Percentiles rank a stretch among this genome's conserved stretches.
These are phyloP conservation scores for Cokeromyces recurvatus DNA, from an alignment of 371 early-diverging fungal species.

Conservation along the genomic window DNA sequence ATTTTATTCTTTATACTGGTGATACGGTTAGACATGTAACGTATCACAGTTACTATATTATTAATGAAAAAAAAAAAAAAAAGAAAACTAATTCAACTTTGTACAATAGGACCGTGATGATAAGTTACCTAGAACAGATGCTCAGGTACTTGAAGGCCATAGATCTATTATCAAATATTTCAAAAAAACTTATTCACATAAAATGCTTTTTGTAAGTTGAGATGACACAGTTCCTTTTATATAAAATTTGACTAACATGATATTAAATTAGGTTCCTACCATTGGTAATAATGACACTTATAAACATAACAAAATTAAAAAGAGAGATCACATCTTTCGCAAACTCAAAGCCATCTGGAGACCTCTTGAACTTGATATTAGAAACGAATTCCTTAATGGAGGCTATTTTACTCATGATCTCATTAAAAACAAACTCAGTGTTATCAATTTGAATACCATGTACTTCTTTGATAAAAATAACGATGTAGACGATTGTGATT, in stretches of 20 bases:
- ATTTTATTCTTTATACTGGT: conserved; percentile 50
- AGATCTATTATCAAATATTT: conserved; percentile 24
- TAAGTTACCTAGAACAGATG: conserved; percentile 14
- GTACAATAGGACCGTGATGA: conserved; percentile 29
- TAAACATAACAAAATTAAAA: conserved; percentile 21
- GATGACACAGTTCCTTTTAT: neutral
- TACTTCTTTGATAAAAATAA: conserved; percentile 27
- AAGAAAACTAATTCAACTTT: too few species aligned
- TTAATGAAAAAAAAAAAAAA: too few species aligned
- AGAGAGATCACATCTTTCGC: conserved; percentile 20
- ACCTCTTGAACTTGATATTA: conserved; percentile 24
- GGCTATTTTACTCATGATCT: conserved; percentile 25
- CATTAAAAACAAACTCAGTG: conserved; percentile 11
- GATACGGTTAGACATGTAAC: conserved; percentile 39
- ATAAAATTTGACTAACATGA: too few species aligned
- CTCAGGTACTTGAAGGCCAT: conserved; percentile 29
- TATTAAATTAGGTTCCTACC: conserved; percentile 43
- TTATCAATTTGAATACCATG: conserved; percentile 24
- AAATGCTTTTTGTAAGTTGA: conserved; percentile 27
- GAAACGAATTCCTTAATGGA: conserved; percentile 10
- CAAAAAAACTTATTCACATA: conserved; percentile 16
- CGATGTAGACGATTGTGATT: conserved; percentile 20
- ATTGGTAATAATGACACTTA: conserved; percentile 45
- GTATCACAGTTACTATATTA: too few species aligned
- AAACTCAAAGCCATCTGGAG: conserved; percentile 22